Evolutionary conservation across 495 filamentous ascomycete species (phyloP), one percentile per base, ranked within the genome.

Genomic region (Bryoglossum gracile): DNA sequence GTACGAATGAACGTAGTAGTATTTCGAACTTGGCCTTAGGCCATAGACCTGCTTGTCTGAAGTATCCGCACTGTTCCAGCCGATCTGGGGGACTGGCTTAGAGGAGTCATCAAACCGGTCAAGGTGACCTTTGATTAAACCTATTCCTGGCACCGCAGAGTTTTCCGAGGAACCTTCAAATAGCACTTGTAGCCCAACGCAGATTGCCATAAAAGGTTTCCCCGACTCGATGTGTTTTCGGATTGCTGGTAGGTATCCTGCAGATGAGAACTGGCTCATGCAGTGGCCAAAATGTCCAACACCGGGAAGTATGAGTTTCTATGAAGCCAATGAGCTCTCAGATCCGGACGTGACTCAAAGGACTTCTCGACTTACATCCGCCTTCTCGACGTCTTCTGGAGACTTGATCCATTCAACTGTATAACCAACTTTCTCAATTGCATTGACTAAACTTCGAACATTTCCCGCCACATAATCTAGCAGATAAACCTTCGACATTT

Each of bases 261-360:
- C 85, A 16, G 75, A 70, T 8, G 82, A 71, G 43, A 97, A 77
- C 59, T 92, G 86, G 22, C 80, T 78, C 51, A 96, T 77, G 62
- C 92, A 98, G 71, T 97, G 88, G 42, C 94, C 94, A 58, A 96
- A 98, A 67, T 97, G 91, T 38, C 92, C 92, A 42, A 98, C 92
- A 55, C 92, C 92, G 2, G 92, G 92, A 22, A 98, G 77, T 47
- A 98, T 95, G 48, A 98, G 71, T 73, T 80, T 88, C 83, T 89
- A 57, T n/a, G 43, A 28, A 11, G 1, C 26, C 3, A 6, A 17
- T 51, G 32, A 52, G 48, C 28, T 37, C 16, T 18, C 16, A n/a
- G 14, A 35, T 14, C 21, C 13, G 3, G 9, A 25, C 16, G 14
- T 13, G 14, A 8, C 14, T 3, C 24, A n/a, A 28, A 14, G 14